Conservation (phyloP, 805 yeast species). For the Metschnikowia similis region DNA sequence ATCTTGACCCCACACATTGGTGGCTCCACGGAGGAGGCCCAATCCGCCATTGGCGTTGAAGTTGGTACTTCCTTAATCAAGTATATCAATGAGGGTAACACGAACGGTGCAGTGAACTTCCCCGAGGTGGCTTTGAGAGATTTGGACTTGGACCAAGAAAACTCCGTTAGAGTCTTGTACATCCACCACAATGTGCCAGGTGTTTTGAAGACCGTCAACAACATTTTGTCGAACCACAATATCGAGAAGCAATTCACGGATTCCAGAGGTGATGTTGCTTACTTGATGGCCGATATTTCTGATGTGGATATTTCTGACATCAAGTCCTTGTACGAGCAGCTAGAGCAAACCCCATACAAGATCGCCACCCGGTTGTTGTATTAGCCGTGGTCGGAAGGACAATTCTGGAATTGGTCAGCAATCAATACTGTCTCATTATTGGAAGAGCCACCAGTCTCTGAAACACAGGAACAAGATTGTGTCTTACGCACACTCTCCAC, state of each 20-base stretch:
- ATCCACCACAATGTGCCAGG: constrained; percentile 98
- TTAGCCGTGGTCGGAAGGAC: constrained; percentile 26
- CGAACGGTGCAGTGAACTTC: constrained; percentile 96
- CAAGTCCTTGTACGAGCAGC: constrained; percentile 75
- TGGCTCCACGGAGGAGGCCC: constrained; percentile 99
- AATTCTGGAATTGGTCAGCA: neutral
- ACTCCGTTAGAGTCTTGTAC: constrained; percentile 88
- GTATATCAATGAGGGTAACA: constrained; percentile 93
- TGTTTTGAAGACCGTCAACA: constrained; percentile 95
- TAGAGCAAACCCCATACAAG: constrained; percentile 86
- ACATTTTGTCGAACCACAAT: constrained; percentile 89
- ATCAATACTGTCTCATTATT: neutral
- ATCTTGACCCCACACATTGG: constrained; percentile 97
- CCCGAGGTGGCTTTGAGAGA: constrained; percentile 95
- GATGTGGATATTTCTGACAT: constrained; percentile 80
- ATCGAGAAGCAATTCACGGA: constrained; percentile 98
- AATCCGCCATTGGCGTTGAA: constrained; percentile 94
- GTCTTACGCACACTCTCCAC: too few species aligned
- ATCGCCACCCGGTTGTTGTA: constrained; percentile 88
- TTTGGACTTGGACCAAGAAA: constrained; percentile 78
- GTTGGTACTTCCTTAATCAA: constrained; percentile 82
- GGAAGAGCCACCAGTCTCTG: neutral
- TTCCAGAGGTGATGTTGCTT: constrained; percentile 92
- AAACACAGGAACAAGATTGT: neutral
- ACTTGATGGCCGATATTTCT: constrained; percentile 95